phyloP scores from a whole-genome alignment of 345 rosid genomes.

The Eucalyptus fibrosa region DNA sequence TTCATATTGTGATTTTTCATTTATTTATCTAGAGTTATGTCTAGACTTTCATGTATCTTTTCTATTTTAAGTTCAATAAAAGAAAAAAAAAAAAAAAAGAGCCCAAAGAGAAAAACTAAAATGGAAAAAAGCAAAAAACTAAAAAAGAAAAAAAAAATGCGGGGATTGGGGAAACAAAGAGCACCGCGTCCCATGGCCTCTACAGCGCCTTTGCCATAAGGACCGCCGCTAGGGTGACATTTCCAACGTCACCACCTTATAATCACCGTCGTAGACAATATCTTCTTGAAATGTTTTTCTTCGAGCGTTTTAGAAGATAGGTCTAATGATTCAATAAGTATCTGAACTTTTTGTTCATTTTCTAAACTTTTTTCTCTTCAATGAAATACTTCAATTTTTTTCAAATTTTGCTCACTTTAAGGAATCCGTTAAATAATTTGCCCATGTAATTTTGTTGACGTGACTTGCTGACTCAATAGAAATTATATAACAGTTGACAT shows the following conservation, averaged over 20 bases:
- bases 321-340: background rate
- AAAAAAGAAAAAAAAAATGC: too few relatives aligned
- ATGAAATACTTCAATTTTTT: background rate
- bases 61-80: too few relatives aligned
- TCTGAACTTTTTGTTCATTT: background rate
- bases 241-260: background rate
- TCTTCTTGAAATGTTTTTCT: background rate
- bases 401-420: background rate
- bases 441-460: background rate
- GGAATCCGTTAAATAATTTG: background rate
- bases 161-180: background rate
- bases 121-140: background rate
- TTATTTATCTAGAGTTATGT: too few relatives aligned
- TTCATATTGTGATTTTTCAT: too few relatives aligned
- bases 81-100: too few relatives aligned
- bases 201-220: background rate
- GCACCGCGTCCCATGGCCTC: background rate
- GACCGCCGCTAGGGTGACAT: background rate
- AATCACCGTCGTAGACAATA: background rate
- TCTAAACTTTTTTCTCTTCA: background rate
- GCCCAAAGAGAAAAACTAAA: background rate
- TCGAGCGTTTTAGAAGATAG: background rate
- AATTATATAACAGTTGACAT: background rate
- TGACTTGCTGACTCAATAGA: too few relatives aligned
- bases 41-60: too few relatives aligned